A percentile compares a stretch with the other conserved stretches of the same genome.
Evolutionary conservation across 1,139 yeast genomes (phyloP).

Genomic region (Pichia sp.): DNA sequence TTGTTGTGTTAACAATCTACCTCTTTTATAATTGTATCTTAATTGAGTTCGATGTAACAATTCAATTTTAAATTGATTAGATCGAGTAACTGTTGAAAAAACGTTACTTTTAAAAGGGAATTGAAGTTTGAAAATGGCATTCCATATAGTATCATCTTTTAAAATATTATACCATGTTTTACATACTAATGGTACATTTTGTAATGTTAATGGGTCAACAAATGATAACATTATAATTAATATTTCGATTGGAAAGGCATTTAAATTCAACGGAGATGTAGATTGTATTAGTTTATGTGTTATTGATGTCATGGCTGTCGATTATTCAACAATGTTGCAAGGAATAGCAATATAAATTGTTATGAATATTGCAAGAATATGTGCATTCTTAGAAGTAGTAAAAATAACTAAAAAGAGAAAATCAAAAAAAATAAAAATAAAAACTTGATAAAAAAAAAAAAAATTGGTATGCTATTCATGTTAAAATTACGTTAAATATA

Average conservation of each 20-base stretch:
- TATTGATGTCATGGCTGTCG: background rate
- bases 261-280: slow-evolving; percentile 3
- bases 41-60: slow-evolving; percentile 37
- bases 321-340: too few species aligned
- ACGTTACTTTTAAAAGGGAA: slow-evolving; percentile 34
- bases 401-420: too few species aligned
- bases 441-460: too few species aligned
- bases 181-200: slow-evolving; percentile 48
- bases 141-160: slow-evolving; percentile 58
- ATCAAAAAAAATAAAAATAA: background rate
- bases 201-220: slow-evolving; percentile 51
- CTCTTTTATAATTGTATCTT: slow-evolving; percentile 43
- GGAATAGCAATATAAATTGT: too few species aligned
- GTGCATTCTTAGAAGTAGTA: too few species aligned
- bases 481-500: too few species aligned
- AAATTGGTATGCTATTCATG: too few species aligned
- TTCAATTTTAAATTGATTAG: slow-evolving; percentile 52
- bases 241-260: slow-evolving; percentile 51
- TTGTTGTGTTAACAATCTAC: slow-evolving; percentile 33
- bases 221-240: slow-evolving; percentile 50
- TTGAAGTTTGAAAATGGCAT: slow-evolving; percentile 43
- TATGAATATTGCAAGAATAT: too few species aligned
- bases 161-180: slow-evolving; percentile 46
- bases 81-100: slow-evolving; percentile 55
- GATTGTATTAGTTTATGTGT: background rate